Evolutionary conservation across 2,329 filamentous ascomycete species (phyloP).

Genomic region (Rhexocercosporidium sp.): DNA sequence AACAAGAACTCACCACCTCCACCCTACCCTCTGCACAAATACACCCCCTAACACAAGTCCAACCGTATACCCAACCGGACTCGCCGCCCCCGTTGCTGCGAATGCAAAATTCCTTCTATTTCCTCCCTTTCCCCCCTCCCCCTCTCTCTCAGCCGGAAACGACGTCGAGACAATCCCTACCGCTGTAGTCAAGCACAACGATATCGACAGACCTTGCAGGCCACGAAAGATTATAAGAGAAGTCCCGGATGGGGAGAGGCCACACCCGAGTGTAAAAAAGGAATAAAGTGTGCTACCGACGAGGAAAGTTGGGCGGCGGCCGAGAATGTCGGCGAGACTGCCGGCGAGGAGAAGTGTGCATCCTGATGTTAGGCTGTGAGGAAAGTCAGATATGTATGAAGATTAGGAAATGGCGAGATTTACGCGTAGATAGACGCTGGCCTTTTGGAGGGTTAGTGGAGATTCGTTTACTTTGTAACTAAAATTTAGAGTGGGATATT

Average conservation of each 20-base stretch:
- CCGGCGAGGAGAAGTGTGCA: neutral
- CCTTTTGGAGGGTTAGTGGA: too few relatives aligned
- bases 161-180: neutral
- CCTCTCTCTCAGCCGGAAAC: neutral
- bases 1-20: too few relatives aligned
- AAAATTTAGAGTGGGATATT: too few relatives aligned
- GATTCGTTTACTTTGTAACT: too few relatives aligned
- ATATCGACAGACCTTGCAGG: neutral
- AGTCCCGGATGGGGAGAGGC: neutral
- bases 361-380: neutral
- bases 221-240: neutral
- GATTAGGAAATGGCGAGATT: neutral
- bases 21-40: too few relatives aligned
- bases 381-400: too few relatives aligned
- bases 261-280: neutral
- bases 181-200: neutral
- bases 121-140: neutral
- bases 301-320: neutral
- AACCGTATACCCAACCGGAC: too few relatives aligned
- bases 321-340: neutral
- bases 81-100: too few relatives aligned
- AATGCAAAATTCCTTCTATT: too few relatives aligned
- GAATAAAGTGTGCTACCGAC: neutral
- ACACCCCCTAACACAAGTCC: too few relatives aligned
- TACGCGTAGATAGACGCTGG: neutral